phyloP scores from a whole-genome alignment of 139 green algal species.

The Pleodorina starrii region DNA sequence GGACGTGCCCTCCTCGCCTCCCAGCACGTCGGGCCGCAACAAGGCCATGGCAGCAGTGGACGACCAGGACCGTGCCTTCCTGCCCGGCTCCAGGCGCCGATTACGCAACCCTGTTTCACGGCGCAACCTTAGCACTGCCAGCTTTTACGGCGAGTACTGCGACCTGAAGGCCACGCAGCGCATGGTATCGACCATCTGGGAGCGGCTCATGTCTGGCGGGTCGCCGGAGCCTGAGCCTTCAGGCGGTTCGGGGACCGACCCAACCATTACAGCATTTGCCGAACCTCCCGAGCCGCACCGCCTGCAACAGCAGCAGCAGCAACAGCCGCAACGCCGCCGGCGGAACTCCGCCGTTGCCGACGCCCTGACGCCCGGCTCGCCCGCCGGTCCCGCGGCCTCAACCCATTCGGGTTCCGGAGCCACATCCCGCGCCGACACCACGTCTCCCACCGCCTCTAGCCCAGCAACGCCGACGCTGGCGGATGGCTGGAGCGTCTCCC shows the following conservation, averaged over 20 bases:
- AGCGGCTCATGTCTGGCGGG: neutral
- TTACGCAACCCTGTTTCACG: neutral
- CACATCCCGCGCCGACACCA: no score
- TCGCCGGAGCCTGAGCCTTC: neutral
- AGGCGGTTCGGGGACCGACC: no score
- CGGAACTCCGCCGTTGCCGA: no score
- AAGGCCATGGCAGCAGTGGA: neutral
- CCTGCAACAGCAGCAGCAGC: neutral
- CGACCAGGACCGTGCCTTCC: neutral
- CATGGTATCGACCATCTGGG: neutral
- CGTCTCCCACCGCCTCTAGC: no score
- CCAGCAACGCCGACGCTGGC: neutral
- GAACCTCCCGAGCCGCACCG: no score
- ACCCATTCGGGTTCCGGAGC: no score
- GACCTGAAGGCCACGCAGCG: constrained; percentile 11
- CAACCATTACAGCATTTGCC: no score
- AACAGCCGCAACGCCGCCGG: neutral
- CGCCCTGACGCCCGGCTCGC: no score
- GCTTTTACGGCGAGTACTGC: constrained; percentile 43
- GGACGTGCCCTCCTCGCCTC: neutral
- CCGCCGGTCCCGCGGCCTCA: neutral
- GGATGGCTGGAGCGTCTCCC: neutral
- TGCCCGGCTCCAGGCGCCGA: constrained; percentile 23
- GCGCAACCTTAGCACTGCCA: constrained; percentile 7
- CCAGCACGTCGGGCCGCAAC: constrained; percentile 10